These are phyloP conservation scores for Ustilago sp. DNA, from an alignment of 1,284 basidiomycete genomes.

Conservation along the genomic window DNA sequence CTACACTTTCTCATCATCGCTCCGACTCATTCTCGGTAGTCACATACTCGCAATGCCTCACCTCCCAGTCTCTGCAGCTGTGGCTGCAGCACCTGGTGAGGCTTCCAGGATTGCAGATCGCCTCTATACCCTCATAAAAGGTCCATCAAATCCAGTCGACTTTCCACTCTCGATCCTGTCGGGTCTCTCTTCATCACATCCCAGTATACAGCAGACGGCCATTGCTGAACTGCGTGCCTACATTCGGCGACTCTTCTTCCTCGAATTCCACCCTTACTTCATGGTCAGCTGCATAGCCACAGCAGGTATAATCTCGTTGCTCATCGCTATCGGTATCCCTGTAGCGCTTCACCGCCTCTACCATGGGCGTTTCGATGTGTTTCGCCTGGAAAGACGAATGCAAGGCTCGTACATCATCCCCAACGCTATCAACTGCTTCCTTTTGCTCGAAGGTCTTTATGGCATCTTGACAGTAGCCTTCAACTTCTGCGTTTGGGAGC, in stretches of 20 bases:
- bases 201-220: conserved; percentile 19
- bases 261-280: conserved; percentile 17
- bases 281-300: conserved; percentile 15
- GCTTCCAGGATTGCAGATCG: background rate
- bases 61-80: background rate
- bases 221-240: conserved; percentile 37
- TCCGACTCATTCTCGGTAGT: background rate
- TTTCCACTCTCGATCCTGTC: conserved; percentile 36
- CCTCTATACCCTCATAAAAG: conserved; percentile 21
- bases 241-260: conserved; percentile 36
- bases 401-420: conserved; percentile 55
- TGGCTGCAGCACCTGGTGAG: background rate
- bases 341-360: conserved; percentile 33
- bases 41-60: conserved; percentile 7
- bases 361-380: conserved; percentile 22
- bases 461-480: conserved; percentile 44
- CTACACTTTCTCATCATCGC: background rate
- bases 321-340: conserved; percentile 34
- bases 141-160: conserved; percentile 16
- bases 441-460: conserved; percentile 43
- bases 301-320: conserved; percentile 26
- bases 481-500: conserved; percentile 45
- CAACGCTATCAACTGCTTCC: conserved; percentile 59
- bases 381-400: conserved; percentile 36
- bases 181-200: conserved; percentile 21